Evolutionary conservation across 768 basidiomycete species (phyloP).

Genomic region (Tylopilus sp.): DNA sequence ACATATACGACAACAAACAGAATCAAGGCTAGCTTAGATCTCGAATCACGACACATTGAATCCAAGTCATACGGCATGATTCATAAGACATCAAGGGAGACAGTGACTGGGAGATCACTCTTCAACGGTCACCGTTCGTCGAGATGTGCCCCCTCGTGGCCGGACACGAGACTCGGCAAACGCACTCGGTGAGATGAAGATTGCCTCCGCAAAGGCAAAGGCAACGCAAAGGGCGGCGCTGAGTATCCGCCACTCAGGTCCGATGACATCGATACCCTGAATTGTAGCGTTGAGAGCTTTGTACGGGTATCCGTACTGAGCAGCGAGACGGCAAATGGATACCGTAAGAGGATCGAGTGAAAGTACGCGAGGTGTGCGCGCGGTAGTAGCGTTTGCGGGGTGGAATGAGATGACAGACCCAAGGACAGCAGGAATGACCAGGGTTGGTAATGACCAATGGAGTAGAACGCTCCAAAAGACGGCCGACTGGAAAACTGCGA

Average conservation of each 20-base stretch:
- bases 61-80: neutral
- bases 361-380: constrained; percentile 21
- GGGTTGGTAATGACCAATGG: constrained; percentile 61
- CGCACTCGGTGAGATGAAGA: constrained; percentile 44
- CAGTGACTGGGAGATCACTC: constrained; percentile 8
- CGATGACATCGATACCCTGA: constrained; percentile 51
- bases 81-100: neutral
- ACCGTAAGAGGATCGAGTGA: constrained; percentile 61
- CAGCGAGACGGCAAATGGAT: constrained; percentile 60
- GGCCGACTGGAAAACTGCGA: constrained; percentile 39
- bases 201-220: constrained; percentile 67
- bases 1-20: constrained; percentile 11
- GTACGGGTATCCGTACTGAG: constrained; percentile 57
- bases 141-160: constrained; percentile 20
- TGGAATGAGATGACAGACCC: constrained; percentile 64
- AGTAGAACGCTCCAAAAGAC: constrained; percentile 53
- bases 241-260: constrained; percentile 52
- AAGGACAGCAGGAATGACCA: constrained; percentile 54
- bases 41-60: neutral
- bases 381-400: constrained; percentile 33
- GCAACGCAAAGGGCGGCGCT: constrained; percentile 53
- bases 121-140: constrained; percentile 21
- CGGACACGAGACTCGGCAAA: constrained; percentile 30
- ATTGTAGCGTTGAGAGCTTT: constrained; percentile 15
- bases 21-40: constrained; percentile 9